Conservation (phyloP, 2,329 filamentous ascomycete genomes). For the Paraphaeosphaeria sporulosa region DNA sequence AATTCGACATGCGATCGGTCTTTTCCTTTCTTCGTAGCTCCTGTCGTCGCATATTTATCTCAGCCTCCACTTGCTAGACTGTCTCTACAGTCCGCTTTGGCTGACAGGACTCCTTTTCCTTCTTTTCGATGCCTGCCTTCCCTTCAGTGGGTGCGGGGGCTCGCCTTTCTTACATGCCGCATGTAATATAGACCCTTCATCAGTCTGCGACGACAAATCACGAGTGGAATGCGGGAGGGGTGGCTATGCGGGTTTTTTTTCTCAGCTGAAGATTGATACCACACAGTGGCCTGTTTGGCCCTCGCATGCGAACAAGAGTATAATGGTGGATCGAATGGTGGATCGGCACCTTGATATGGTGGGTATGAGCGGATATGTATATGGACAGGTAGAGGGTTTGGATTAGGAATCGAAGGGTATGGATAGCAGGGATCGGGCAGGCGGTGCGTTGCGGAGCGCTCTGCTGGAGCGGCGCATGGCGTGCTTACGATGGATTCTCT, state of each 20-base stretch:
- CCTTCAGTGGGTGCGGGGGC: slow-evolving; percentile 40
- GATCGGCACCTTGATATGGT: not conserved
- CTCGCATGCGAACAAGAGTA: slow-evolving; percentile 4
- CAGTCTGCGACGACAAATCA: slow-evolving; percentile 36
- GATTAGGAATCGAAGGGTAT: not conserved
- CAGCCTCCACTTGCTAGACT: slow-evolving; percentile 1
- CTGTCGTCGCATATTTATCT: slow-evolving; percentile 12
- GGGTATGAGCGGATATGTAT: not conserved
- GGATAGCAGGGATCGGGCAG: slow-evolving; percentile 6
- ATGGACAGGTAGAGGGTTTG: slow-evolving; percentile 1
- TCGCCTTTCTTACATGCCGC: slow-evolving; percentile 30
- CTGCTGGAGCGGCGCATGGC: not conserved
- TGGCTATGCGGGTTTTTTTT: slow-evolving; percentile 25
- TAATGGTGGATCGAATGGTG: slow-evolving; percentile 8
- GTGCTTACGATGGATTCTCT: slow-evolving; percentile 8
- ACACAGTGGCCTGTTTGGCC: slow-evolving; percentile 28
- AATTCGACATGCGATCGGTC: slow-evolving; percentile 31
- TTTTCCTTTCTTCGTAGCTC: slow-evolving; percentile 19
- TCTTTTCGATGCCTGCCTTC: slow-evolving; percentile 25
- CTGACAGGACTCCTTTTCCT: slow-evolving; percentile 22
- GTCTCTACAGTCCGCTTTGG: slow-evolving; percentile 15
- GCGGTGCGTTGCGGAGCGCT: not conserved
- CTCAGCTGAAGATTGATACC: slow-evolving; percentile 36
- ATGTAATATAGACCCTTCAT: slow-evolving; percentile 45
- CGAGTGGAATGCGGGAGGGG: slow-evolving; percentile 23